These are phyloP conservation scores for Fistulinella prunicolor DNA, from an alignment of 768 basidiomycete genomes.

Conservation along the genomic window DNA sequence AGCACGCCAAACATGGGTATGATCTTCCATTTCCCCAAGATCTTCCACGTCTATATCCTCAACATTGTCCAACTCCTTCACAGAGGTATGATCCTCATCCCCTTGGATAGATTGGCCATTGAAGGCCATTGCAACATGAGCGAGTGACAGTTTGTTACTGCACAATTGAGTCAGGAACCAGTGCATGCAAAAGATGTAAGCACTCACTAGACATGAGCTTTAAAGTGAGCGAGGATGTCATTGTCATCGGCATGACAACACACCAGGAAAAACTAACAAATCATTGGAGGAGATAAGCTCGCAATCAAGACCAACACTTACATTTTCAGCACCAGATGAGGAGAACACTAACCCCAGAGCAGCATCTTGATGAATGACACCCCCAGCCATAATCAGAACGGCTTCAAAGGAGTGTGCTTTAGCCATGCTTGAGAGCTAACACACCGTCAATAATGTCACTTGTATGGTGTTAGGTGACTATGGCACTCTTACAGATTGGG, in stretches of 20 bases:
- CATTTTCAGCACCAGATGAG: not conserved
- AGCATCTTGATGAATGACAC: not conserved
- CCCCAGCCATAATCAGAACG: not conserved
- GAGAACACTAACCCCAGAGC: not conserved
- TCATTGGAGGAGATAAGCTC: too few relatives aligned
- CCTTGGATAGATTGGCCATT: too few relatives aligned
- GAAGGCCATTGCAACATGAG: not conserved
- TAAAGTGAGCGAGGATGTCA: not conserved
- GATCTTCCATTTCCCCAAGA: too few relatives aligned
- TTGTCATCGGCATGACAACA: not conserved
- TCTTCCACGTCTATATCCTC: too few relatives aligned
- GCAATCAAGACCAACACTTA: too few relatives aligned
- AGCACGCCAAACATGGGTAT: too few relatives aligned
- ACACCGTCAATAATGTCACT: not conserved
- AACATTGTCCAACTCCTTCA: too few relatives aligned
- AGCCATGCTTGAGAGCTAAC: not conserved
- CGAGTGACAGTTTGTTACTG: not conserved
- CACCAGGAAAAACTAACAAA: not conserved
- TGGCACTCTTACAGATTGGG: not conserved
- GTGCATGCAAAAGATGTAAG: too few relatives aligned
- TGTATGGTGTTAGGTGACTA: too few relatives aligned
- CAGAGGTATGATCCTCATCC: too few relatives aligned
- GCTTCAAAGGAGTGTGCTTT: not conserved
- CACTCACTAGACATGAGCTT: not conserved
- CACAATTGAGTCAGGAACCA: too few relatives aligned